Evolutionary conservation across 768 basidiomycete species (phyloP).

Genomic region (Tricholoma bakamatsutake): DNA sequence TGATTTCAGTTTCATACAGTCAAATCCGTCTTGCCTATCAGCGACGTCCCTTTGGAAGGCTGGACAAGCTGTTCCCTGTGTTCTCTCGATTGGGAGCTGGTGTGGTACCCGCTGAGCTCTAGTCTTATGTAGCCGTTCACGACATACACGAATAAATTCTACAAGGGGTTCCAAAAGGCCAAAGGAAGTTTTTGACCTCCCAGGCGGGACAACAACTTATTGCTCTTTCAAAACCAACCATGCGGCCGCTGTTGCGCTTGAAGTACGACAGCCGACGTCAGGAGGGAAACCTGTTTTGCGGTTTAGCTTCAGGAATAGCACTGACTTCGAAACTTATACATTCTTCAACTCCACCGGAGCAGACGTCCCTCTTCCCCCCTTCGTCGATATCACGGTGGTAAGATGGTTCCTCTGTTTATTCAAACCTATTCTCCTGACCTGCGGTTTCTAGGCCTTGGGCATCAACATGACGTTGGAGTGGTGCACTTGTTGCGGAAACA

Average conservation of each 20-base stretch:
- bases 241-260: slow-evolving; percentile 50
- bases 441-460: slow-evolving; percentile 34
- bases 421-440: background rate
- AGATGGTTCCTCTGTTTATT: slow-evolving; percentile 1
- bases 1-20: slow-evolving; percentile 27
- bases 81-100: slow-evolving; percentile 2
- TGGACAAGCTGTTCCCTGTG: slow-evolving; percentile 54
- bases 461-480: slow-evolving; percentile 50
- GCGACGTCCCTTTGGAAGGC: slow-evolving; percentile 62
- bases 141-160: slow-evolving; percentile 42
- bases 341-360: slow-evolving; percentile 34
- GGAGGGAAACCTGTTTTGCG: slow-evolving; percentile 48
- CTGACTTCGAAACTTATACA: slow-evolving; percentile 43
- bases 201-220: background rate
- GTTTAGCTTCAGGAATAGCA: slow-evolving; percentile 69
- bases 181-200: slow-evolving; percentile 20
- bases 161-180: slow-evolving; percentile 41
- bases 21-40: slow-evolving; percentile 55
- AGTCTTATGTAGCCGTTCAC: slow-evolving; percentile 35
- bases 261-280: slow-evolving; percentile 45
- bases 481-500: slow-evolving; percentile 57
- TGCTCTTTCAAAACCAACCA: slow-evolving; percentile 29
- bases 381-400: slow-evolving; percentile 37
- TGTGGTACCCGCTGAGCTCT: background rate
- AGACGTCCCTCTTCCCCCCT: slow-evolving; percentile 50